phyloP scores from a whole-genome alignment of 2,329 filamentous ascomycete species.

The Mycosphaerella arachidis region DNA sequence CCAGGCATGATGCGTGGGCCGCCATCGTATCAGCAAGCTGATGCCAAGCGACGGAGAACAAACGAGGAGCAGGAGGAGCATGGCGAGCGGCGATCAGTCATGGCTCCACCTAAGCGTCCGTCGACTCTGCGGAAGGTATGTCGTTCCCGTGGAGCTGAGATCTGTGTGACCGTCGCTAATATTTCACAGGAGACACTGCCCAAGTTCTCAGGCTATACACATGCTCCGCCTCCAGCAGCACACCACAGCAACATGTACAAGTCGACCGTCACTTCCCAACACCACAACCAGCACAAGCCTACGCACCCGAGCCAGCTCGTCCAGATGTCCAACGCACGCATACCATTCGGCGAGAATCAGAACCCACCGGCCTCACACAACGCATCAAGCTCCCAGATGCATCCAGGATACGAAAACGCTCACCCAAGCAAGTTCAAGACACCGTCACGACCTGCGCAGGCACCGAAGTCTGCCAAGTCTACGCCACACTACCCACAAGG shows the following conservation, averaged over 20 bases:
- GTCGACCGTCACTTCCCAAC: slow-evolving; percentile 61
- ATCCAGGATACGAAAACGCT: slow-evolving; percentile 8
- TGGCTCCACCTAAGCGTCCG: slow-evolving; percentile 79
- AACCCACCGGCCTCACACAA: slow-evolving; percentile 41
- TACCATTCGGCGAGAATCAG: slow-evolving; percentile 74
- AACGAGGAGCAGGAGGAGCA: slow-evolving; percentile 62
- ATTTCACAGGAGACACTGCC: slow-evolving; percentile 51
- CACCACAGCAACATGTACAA: slow-evolving; percentile 55
- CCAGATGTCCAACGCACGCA: slow-evolving; percentile 82
- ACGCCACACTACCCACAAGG: slow-evolving; percentile 85
- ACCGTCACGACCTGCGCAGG: slow-evolving; percentile 52
- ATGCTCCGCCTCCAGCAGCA: slow-evolving; percentile 52
- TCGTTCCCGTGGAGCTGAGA: background rate
- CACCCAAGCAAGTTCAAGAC: slow-evolving; percentile 56
- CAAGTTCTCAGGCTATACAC: slow-evolving; percentile 62
- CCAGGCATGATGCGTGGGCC: slow-evolving; percentile 54
- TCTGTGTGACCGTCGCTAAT: background rate
- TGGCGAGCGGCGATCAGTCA: slow-evolving; percentile 60
- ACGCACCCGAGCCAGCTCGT: slow-evolving; percentile 73
- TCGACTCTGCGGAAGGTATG: slow-evolving; percentile 69
- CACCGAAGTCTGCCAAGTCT: slow-evolving; percentile 60
- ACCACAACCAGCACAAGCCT: slow-evolving; percentile 54
- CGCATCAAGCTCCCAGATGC: slow-evolving; percentile 30
- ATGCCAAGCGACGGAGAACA: slow-evolving; percentile 75
- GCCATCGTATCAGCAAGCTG: slow-evolving; percentile 55